A percentile compares a stretch with the other conserved stretches of the same genome.
phyloP scores from a whole-genome alignment of 352 stramenopile genomes.

The Phytophthora ramorum region DNA sequence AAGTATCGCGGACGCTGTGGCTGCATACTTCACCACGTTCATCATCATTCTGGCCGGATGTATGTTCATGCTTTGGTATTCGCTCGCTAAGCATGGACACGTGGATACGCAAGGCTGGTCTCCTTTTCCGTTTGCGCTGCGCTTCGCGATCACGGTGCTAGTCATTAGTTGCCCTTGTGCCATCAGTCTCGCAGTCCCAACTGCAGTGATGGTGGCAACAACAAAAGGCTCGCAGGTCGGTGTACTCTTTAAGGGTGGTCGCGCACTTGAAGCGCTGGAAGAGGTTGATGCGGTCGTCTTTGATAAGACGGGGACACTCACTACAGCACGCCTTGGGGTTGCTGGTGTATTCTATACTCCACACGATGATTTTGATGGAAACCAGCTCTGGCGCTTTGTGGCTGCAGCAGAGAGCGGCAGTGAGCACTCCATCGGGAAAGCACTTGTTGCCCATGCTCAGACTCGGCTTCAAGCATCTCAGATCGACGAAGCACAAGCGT shows the following conservation, averaged over 20 bases:
- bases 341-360: constrained; percentile 23
- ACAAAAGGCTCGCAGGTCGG: constrained; percentile 82
- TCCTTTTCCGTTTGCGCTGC: constrained; percentile 73
- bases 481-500: constrained; percentile 35
- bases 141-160: constrained; percentile 83
- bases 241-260: constrained; percentile 83
- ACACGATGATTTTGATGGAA: constrained; percentile 6
- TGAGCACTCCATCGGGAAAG: constrained; percentile 72
- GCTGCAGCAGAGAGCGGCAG: constrained; percentile 62
- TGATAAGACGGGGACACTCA: constrained; percentile 86
- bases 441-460: constrained; percentile 53
- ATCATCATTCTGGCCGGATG: constrained; percentile 65
- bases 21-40: constrained; percentile 79
- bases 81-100: constrained; percentile 44
- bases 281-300: constrained; percentile 80
- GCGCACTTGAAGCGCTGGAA: constrained; percentile 72
- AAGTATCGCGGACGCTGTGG: constrained; percentile 68
- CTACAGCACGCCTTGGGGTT: constrained; percentile 60
- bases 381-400: constrained; percentile 52
- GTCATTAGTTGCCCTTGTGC: constrained; percentile 84
- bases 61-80: constrained; percentile 83
- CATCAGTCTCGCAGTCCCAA: constrained; percentile 79
- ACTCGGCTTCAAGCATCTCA: constrained; percentile 30
- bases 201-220: constrained; percentile 81
- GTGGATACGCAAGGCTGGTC: constrained; percentile 61